Evolutionary conservation across 768 basidiomycete species (phyloP).

Genomic region (Auriscalpium orientale): DNA sequence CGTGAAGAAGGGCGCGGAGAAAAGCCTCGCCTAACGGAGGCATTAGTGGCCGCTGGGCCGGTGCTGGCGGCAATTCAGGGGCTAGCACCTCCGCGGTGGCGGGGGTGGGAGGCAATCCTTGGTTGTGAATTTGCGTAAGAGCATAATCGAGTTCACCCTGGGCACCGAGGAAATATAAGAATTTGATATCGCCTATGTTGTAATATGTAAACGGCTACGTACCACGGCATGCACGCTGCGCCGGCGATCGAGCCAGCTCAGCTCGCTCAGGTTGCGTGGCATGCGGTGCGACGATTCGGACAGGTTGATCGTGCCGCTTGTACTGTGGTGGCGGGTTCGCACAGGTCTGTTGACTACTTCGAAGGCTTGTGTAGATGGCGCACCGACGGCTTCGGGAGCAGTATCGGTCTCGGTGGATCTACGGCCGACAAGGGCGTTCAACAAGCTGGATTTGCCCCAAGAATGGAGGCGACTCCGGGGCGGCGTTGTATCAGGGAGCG

Average conservation of each 20-base stretch:
- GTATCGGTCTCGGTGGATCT: constrained; percentile 30
- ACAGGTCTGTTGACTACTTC: constrained; percentile 44
- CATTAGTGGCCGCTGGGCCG: constrained; percentile 23
- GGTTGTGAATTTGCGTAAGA: constrained; percentile 48
- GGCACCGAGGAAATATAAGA: constrained; percentile 1
- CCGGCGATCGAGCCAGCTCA: constrained; percentile 73
- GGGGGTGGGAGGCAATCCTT: constrained; percentile 38
- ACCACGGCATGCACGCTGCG: constrained; percentile 68
- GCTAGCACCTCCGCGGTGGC: constrained; percentile 44
- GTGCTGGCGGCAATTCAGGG: constrained; percentile 21
- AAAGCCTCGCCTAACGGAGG: constrained; percentile 31
- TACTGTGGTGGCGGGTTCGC: constrained; percentile 46
- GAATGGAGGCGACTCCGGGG: constrained; percentile 29
- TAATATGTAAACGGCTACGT: constrained; percentile 21
- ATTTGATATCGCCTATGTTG: not conserved
- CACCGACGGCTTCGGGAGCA: constrained; percentile 13
- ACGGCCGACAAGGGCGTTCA: constrained; percentile 28
- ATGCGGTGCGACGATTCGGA: constrained; percentile 33
- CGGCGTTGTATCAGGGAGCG: constrained; percentile 21
- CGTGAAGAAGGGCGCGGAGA: constrained; percentile 48
- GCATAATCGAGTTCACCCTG: constrained; percentile 73
- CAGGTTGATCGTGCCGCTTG: constrained; percentile 32
- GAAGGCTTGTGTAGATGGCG: constrained; percentile 30
- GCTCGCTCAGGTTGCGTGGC: constrained; percentile 53
- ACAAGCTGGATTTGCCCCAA: constrained; percentile 32